These are phyloP conservation scores for Trypanosoma theileri DNA, from an alignment of 208 protist species.

Conservation along the genomic window DNA sequence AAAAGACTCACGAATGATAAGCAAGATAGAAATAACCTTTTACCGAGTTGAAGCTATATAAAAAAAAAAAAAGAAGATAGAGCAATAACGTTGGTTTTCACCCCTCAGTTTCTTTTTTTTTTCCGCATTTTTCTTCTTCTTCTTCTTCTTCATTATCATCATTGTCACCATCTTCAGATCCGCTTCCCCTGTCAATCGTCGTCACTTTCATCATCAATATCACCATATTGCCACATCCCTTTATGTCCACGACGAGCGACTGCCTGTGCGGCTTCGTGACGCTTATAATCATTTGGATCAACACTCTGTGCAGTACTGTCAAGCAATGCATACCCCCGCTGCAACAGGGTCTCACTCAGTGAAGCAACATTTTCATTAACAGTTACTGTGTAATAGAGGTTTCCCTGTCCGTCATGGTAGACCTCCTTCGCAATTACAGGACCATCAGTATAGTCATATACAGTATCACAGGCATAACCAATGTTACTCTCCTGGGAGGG, in stretches of 20 bases:
- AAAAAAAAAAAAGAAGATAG: constrained; percentile 22
- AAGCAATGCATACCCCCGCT: constrained; percentile 72
- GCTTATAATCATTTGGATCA: constrained; percentile 50
- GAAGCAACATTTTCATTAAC: constrained; percentile 60
- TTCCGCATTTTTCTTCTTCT: constrained; percentile 12
- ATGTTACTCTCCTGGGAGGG: constrained; percentile 37
- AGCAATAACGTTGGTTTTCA: neutral
- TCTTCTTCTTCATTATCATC: neutral
- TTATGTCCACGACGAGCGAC: constrained; percentile 83
- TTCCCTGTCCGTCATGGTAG: constrained; percentile 63
- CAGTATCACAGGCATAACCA: constrained; percentile 43
- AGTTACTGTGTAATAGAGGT: constrained; percentile 72
- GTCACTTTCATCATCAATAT: constrained; percentile 71
- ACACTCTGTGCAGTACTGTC: constrained; percentile 51
- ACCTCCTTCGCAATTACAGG: constrained; percentile 75
- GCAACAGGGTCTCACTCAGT: constrained; percentile 78
- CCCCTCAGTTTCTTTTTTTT: neutral
- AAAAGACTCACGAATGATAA: neutral
- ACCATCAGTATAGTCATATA: constrained; percentile 73
- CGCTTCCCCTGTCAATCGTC: constrained; percentile 27
- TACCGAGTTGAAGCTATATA: neutral
- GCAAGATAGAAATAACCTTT: constrained; percentile 8
- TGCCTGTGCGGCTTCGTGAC: constrained; percentile 69
- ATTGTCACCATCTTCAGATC: neutral
- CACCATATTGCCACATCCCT: constrained; percentile 85